Evolutionary conservation across 805 yeast species (phyloP).

Genomic region (Ogataea paraovalis): DNA sequence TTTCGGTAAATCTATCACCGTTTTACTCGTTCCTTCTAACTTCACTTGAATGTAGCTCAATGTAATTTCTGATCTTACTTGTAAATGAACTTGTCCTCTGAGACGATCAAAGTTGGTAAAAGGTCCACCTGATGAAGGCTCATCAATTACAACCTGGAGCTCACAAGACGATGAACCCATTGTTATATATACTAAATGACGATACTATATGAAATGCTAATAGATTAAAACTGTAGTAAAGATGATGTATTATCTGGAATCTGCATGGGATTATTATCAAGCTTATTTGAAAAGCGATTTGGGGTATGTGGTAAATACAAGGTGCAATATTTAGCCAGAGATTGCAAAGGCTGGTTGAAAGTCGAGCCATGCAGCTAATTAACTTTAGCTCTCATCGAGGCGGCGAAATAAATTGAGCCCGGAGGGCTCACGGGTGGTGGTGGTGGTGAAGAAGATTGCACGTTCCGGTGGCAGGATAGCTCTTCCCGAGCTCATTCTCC

Average conservation of each 20-base stretch:
- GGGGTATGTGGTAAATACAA: no score
- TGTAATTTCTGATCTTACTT: conserved; percentile 38
- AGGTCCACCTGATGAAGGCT: conserved; percentile 33
- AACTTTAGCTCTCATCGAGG: no score
- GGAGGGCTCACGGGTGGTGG: no score
- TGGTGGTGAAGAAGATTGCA: no score
- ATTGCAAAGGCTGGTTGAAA: no score
- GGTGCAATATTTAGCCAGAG: no score
- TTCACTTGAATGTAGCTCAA: conserved; percentile 48
- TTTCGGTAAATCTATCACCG: conserved; percentile 33
- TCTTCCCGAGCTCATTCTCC: no score
- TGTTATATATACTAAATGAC: not conserved
- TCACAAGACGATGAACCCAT: conserved; percentile 11
- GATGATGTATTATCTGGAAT: not conserved
- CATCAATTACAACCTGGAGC: conserved; percentile 15
- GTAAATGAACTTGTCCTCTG: conserved; percentile 37
- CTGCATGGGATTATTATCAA: not conserved
- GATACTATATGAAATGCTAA: not conserved
- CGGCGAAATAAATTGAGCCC: no score
- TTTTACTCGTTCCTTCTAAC: conserved; percentile 44
- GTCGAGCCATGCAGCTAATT: no score
- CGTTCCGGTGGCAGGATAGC: no score
- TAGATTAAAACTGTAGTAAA: not conserved
- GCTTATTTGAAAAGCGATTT: no score
- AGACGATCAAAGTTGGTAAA: conserved; percentile 46